phyloP scores from a whole-genome alignment of 176 grass and related monocot species.

The Bromus sterilis region DNA sequence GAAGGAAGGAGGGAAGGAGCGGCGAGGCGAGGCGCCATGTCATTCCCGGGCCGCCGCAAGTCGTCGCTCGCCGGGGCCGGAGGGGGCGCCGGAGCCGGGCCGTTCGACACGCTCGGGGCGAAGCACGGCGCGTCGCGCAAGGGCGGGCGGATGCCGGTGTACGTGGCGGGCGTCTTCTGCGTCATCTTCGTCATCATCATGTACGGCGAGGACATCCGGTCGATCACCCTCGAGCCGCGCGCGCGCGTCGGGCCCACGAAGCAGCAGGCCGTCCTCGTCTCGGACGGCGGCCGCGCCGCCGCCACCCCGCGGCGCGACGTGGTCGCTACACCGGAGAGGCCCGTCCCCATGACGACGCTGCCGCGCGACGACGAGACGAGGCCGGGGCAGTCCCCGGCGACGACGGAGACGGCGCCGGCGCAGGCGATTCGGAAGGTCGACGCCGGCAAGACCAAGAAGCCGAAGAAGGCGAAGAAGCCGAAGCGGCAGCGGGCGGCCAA shows the following conservation, averaged over 20 bases:
- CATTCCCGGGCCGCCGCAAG: conserved; percentile 40
- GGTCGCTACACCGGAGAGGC: not conserved
- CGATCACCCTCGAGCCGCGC: conserved; percentile 30
- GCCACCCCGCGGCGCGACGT: not conserved
- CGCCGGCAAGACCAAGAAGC: not conserved
- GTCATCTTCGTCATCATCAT: conserved; percentile 51
- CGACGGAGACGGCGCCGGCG: not conserved
- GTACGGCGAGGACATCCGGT: conserved; percentile 68
- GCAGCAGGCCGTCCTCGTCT: not conserved
- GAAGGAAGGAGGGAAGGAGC: not conserved
- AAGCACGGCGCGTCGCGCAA: conserved; percentile 29
- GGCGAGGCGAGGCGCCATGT: conserved; percentile 24
- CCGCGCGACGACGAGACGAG: not conserved
- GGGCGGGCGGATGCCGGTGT: conserved; percentile 45
- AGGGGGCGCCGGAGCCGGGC: not conserved
- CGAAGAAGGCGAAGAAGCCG: conserved; percentile 6
- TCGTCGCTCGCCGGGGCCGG: conserved; percentile 18
- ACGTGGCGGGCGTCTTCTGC: conserved; percentile 42
- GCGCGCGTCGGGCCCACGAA: not conserved
- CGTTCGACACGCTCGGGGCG: conserved; percentile 15
- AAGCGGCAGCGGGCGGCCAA: conserved; percentile 9
- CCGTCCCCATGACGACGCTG: not conserved
- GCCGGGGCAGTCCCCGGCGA: not conserved
- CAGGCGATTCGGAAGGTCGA: not conserved
- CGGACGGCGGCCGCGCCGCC: not conserved